Evolutionary conservation across 352 stramenopile species (phyloP).

Genomic region (Phytophthora fragariaefolia): DNA sequence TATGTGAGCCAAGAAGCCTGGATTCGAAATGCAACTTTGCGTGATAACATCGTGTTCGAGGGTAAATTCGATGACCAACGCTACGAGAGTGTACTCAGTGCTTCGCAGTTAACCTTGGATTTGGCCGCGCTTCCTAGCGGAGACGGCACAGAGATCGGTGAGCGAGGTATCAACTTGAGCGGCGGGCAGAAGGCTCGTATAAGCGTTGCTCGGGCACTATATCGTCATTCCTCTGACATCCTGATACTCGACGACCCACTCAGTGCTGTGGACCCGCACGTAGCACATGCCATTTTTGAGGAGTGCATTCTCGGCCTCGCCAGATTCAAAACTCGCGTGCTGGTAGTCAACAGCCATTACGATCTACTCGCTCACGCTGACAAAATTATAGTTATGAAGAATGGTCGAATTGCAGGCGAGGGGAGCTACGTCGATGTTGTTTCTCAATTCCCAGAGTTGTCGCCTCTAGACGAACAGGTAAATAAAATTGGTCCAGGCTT

Average conservation of each 20-base stretch:
- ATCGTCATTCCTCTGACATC: slow-evolving; percentile 83
- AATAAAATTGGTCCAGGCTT: background rate
- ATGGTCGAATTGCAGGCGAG: slow-evolving; percentile 75
- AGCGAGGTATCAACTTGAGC: slow-evolving; percentile 95
- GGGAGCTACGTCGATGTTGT: slow-evolving; percentile 75
- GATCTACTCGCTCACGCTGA: slow-evolving; percentile 75
- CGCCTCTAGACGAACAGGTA: background rate
- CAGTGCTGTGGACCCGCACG: slow-evolving; percentile 94
- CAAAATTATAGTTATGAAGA: slow-evolving; percentile 61
- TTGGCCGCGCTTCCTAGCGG: slow-evolving; percentile 86
- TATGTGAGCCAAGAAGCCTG: slow-evolving; percentile 51
- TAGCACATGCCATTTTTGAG: slow-evolving; percentile 93
- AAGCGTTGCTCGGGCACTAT: slow-evolving; percentile 88
- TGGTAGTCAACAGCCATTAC: slow-evolving; percentile 93
- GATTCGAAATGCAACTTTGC: slow-evolving; percentile 47
- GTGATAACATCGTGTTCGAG: slow-evolving; percentile 48
- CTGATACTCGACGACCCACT: slow-evolving; percentile 94
- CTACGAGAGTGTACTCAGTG: slow-evolving; percentile 59
- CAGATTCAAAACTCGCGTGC: slow-evolving; percentile 70
- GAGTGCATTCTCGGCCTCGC: slow-evolving; percentile 79
- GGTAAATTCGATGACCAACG: slow-evolving; percentile 25
- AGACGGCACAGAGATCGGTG: slow-evolving; percentile 94
- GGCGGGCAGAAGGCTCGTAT: slow-evolving; percentile 93
- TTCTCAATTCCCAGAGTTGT: slow-evolving; percentile 36
- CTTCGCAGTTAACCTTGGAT: slow-evolving; percentile 88